Conservation (phyloP, 2,329 filamentous ascomycete species). For the Chrysoporthe puriensis region DNA sequence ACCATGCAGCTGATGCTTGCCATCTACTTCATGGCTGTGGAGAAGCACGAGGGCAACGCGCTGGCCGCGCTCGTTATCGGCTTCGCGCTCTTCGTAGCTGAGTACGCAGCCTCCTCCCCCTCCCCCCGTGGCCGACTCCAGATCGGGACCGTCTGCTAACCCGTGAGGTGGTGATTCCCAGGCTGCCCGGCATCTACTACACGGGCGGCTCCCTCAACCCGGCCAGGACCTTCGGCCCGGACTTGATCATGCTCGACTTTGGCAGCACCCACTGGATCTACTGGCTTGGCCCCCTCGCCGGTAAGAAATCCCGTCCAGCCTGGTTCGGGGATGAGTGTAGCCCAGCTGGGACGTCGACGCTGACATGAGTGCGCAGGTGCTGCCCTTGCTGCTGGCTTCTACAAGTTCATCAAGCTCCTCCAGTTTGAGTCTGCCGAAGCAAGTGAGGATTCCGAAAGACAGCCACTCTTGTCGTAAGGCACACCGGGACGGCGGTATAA, state of each 20-base stretch:
- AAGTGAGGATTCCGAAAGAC: conserved; percentile 19
- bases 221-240: conserved; percentile 52
- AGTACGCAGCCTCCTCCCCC: conserved; percentile 6
- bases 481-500: neutral
- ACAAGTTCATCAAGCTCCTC: conserved; percentile 51
- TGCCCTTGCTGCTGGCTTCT: conserved; percentile 39
- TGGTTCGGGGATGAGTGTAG: neutral
- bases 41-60: conserved; percentile 64
- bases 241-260: conserved; percentile 44
- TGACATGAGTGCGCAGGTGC: conserved; percentile 12
- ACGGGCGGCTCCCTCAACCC: conserved; percentile 54
- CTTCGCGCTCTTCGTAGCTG: conserved; percentile 14
- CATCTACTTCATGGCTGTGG: conserved; percentile 60
- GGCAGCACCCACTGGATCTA: conserved; percentile 53
- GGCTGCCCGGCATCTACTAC: conserved; percentile 43
- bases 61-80: conserved; percentile 27
- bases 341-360: neutral
- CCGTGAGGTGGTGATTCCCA: neutral
- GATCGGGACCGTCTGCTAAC: conserved; percentile 1
- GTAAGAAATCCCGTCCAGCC: conserved; percentile 37
- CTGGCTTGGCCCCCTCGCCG: conserved; percentile 54
- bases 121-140: neutral
- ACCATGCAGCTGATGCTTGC: conserved; percentile 55
- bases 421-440: conserved; percentile 35
- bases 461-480: conserved; percentile 20